Base-by-base conservation (phyloP, 2,329 filamentous ascomycete species). In the Claviceps pusilla region DNA sequence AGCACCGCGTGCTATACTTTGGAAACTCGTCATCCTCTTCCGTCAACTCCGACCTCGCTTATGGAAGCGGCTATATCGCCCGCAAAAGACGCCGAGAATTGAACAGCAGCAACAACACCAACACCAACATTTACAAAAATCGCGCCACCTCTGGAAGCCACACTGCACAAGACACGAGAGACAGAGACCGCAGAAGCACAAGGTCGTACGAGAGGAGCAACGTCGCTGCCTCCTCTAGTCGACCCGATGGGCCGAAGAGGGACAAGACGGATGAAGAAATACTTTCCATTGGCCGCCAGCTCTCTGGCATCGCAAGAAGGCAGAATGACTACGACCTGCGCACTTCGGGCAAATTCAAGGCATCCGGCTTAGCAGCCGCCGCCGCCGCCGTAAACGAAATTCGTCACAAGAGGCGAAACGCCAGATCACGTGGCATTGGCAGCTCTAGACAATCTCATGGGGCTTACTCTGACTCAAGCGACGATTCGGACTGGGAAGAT, bases 1-100 rank as follows among this genome's bases (percentile, higher is more conserved):
- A 70, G 58, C 73, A 73, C 43, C 75, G 79, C 55, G 75, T 84
- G 53, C 73, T 83, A 46, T 76, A 74, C 55, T 76, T 81, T 60
- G 73, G 65, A 54, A 84, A 82, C 61, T 83, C 78, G 2, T 86
- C 82, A 1, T 83, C 80, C 2, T 85, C 82, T 0, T 84, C 82
- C 0, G 73, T 85, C 54, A 81, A 85, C 65, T 79, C 77, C 24
- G 84, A 87, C 63, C 69, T 87, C 57, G 83, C 83, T 10, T 87
- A 86, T 63, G 83, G 83, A 10, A 74, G 70, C 54, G 82, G 80
- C 16, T 83, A 76, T 58, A 70, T 79, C 49, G 74, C 73, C 57
- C 67, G 69, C 41, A 56, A 60, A 9, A 68, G 65, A 57, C 62
- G 61, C 52, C 63, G 63, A 43, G 64, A 59, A 48, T 59, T 62